Evolutionary conservation across 2,329 filamentous ascomycete genomes (phyloP), one percentile per base, ranked within the genome.

Genomic region (Trichoderma pleuroti): DNA sequence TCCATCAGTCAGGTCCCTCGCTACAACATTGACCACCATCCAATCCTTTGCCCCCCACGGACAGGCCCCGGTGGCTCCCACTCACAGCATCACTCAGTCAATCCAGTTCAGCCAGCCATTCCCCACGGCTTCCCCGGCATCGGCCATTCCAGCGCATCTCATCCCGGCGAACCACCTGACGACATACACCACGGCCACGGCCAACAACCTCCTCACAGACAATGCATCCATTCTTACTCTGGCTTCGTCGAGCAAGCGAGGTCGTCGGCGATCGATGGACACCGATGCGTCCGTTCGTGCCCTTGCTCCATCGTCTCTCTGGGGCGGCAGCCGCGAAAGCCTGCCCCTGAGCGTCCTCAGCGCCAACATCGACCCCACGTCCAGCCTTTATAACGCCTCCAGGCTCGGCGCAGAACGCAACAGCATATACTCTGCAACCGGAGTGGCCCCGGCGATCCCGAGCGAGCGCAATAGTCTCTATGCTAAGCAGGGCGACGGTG

Each of bases 221-320:
- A 93, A 97, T 78, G 93, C 93, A 26, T 95, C 92, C 30, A 94
- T 97, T 74, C 82, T 97, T 72, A 97, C 93, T 0, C 85, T 97
- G 16, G 93, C 93, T 3, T 95, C 92, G 5, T 94, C 92, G 0
- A 93, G 91, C 74, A 93, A 95, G 81, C 88, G 91, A 46, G 87
- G 90, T 32, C 90, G 93, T 42, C 88, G 93, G 62, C 88, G 92
- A 72, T 94, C 92, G 34, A 90, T 95, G 81, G 93, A 96, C 79
- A 96, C 93, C 0, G 92, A 96, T 78, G 93, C 93, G 6, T 95
- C 92, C 0, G 92, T 96, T 49, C 91, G 93, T 56, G 93, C 93
- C 3, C 83, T 97, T n/a, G 92, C 93, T 1, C 93, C 93, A 0
- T 93, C 91, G 0, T 94, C 92, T 0, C 85, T 95, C 5, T 96